Base-by-base conservation (phyloP, 257 asterid genomes). In the Plectranthus barbatus region DNA sequence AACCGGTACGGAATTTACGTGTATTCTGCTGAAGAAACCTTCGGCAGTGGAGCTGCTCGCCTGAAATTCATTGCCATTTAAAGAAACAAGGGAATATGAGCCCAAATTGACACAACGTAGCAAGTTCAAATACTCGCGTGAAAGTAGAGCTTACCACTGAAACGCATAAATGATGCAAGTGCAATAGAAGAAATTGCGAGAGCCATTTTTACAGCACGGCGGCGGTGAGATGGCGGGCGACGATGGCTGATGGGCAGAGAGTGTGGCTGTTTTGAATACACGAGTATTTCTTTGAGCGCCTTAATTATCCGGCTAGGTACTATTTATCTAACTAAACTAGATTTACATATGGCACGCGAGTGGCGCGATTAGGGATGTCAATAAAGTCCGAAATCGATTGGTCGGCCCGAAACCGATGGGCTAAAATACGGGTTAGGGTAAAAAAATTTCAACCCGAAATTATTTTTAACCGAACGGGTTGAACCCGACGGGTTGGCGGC, bases 181-280 rank as follows among this genome's bases (percentile, higher is more conserved):
- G 64, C 20, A 47, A 73, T 42, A 60, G 77, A 70, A 39, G 74
- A 69, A 36, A 77, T 61, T 7, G 77, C 72, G 53, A 33, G 72
- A 58, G 82, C 82, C 82, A 77, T 76, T 47, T 5, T 0, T n/a
- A 24, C 34, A 29, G 56, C 20, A 29, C 20, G 46, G 26, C 40
- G 75, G 65, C 56, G 44, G 51, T 18, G 60, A 5, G 20, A 39
- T n/a, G 60, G 55, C 2, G 26, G 58, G 39, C 3, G 29, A 21
- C 39, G 53, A 48, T 9, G 58, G 68, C 12, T 0, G 57, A 14
- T 15, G 68, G 21, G 20, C 26, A 40, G 42, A n/a, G 64, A 54
- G 33, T 19, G 77, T 40, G 77, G 80, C 37, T 33, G 47, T 18
- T 7, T 50, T 36, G 68, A 68, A 57, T 76, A 74, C 80, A 67